phyloP scores from a whole-genome alignment of 345 rosid genomes.

The Ceriops decandra region DNA sequence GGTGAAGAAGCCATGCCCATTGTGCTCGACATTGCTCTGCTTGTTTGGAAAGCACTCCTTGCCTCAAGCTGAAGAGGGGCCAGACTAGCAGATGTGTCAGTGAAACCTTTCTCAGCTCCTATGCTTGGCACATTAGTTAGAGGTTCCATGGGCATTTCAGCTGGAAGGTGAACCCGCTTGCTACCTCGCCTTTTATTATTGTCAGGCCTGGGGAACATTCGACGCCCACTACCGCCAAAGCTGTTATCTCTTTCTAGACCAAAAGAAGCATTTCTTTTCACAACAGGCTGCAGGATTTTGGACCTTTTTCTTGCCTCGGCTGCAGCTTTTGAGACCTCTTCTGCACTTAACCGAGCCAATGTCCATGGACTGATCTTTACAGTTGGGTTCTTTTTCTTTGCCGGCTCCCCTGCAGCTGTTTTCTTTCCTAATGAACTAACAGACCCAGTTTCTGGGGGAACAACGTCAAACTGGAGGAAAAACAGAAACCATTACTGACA shows the following conservation, averaged over 20 bases:
- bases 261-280: constrained; percentile 46
- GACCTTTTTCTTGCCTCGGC: constrained; percentile 95
- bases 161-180: constrained; percentile 70
- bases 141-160: constrained; percentile 67
- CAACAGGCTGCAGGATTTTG: constrained; percentile 77
- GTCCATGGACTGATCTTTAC: constrained; percentile 95
- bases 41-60: constrained; percentile 87
- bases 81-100: constrained; percentile 61
- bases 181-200: constrained; percentile 53
- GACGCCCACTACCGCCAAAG: constrained; percentile 74
- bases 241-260: constrained; percentile 56
- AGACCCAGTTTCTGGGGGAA: constrained; percentile 93
- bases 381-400: constrained; percentile 63
- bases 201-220: constrained; percentile 67
- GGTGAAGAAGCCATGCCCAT: constrained; percentile 80
- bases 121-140: constrained; percentile 36
- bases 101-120: constrained; percentile 43
- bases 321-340: constrained; percentile 91
- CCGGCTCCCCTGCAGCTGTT: constrained; percentile 51
- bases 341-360: constrained; percentile 83
- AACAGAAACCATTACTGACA: not conserved
- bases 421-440: constrained; percentile 92
- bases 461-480: constrained; percentile 80
- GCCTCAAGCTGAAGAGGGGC: constrained; percentile 96
- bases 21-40: constrained; percentile 76